Evolutionary conservation across 1,284 basidiomycete species (phyloP).

Genomic region (Marasmius sp.): DNA sequence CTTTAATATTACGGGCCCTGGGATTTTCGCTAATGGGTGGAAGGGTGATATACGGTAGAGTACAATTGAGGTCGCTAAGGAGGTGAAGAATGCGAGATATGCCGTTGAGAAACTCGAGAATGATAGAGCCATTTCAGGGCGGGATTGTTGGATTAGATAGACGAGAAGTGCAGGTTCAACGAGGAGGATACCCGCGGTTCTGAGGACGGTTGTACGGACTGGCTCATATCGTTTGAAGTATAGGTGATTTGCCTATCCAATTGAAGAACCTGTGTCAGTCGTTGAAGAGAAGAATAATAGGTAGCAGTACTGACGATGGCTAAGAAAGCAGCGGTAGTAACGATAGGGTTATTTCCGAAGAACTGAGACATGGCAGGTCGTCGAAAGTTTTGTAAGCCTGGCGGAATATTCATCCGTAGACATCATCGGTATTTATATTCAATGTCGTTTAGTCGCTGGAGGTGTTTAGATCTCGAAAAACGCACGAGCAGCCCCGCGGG

Average conservation of each 20-base stretch:
- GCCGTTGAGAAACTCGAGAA: neutral
- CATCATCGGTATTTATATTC: no score
- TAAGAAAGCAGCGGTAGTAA: no score
- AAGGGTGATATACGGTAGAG: conserved; percentile 42
- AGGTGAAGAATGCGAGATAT: neutral
- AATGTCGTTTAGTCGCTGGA: no score
- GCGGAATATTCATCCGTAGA: no score
- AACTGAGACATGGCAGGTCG: no score
- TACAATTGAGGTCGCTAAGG: conserved; percentile 20
- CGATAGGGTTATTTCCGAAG: no score
- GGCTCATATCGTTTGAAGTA: conserved; percentile 6
- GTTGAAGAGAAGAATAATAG: no score
- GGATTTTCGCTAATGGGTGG: conserved; percentile 41
- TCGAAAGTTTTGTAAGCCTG: no score
- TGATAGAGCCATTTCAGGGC: neutral
- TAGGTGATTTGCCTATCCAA: conserved; percentile 1
- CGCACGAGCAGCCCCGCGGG: no score
- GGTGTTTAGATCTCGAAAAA: no score
- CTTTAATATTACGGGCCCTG: conserved; percentile 36
- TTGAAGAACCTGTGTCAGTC: no score
- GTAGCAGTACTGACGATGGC: no score
- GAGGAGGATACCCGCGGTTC: neutral
- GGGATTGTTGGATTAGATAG: neutral
- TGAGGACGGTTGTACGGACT: neutral
- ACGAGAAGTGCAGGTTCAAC: neutral